phyloP scores from a whole-genome alignment of 768 basidiomycete genomes.

The Daedaleopsis nitida region DNA sequence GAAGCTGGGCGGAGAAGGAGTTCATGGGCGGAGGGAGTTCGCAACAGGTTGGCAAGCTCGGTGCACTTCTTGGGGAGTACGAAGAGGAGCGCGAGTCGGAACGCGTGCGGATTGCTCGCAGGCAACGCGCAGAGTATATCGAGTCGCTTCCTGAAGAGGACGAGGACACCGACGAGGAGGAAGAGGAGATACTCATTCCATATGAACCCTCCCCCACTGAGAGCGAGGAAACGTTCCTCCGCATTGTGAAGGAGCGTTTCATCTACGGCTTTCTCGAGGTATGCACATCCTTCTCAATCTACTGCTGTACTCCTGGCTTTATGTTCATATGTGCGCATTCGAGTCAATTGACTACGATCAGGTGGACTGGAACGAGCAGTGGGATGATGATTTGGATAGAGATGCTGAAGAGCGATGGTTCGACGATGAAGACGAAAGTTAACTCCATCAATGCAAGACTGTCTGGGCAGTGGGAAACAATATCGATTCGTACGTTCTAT shows the following conservation, averaged over 20 bases:
- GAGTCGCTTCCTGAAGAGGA: constrained; percentile 72
- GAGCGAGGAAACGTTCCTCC: constrained; percentile 52
- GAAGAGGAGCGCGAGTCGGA: constrained; percentile 80
- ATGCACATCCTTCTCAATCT: neutral
- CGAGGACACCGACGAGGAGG: constrained; percentile 52
- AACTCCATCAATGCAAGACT: neutral
- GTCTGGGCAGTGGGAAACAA: too few species aligned
- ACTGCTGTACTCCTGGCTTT: neutral
- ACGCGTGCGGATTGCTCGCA: constrained; percentile 49
- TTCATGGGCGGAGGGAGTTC: constrained; percentile 57
- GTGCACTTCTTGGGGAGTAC: constrained; percentile 63
- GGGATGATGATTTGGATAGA: constrained; percentile 60
- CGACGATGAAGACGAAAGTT: constrained; percentile 56
- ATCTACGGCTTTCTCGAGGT: constrained; percentile 79
- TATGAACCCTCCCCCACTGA: constrained; percentile 51
- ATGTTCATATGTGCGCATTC: neutral
- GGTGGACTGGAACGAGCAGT: constrained; percentile 75
- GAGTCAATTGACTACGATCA: constrained; percentile 70
- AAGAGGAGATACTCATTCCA: constrained; percentile 41
- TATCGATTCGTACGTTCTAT: too few species aligned
- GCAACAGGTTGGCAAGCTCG: constrained; percentile 72
- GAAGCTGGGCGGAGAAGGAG: constrained; percentile 61
- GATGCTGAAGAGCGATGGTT: constrained; percentile 76
- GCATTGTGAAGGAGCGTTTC: constrained; percentile 65
- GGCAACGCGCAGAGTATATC: constrained; percentile 40